Conservation (phyloP, 345 rosid species). For the Syzygium aqueum region DNA sequence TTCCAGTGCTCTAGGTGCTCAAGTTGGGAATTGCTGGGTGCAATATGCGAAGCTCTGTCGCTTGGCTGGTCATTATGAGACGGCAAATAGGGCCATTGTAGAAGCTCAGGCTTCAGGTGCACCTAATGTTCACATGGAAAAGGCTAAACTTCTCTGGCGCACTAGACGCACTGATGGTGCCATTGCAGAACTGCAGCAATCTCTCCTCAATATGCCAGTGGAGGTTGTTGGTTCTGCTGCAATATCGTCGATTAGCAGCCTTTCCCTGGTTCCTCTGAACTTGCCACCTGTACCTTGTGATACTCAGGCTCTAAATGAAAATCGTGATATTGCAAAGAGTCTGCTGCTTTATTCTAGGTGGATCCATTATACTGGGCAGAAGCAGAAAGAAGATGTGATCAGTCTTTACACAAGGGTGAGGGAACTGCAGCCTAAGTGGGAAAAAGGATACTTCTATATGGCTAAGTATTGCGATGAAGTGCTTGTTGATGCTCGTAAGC, state of each 20-base stretch:
- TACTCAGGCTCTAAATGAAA: constrained; percentile 53
- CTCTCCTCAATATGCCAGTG: constrained; percentile 82
- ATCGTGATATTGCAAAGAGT: constrained; percentile 71
- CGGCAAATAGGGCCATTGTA: constrained; percentile 83
- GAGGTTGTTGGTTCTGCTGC: constrained; percentile 70
- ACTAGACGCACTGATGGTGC: constrained; percentile 87
- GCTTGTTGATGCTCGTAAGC: constrained; percentile 87
- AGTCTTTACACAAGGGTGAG: constrained; percentile 75
- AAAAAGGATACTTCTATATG: constrained; percentile 87
- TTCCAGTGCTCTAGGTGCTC: constrained; percentile 76
- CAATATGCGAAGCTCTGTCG: constrained; percentile 99
- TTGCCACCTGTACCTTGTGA: constrained; percentile 45
- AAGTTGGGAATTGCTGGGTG: constrained; percentile 94
- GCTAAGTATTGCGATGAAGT: constrained; percentile 95
- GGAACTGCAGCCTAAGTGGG: constrained; percentile 88
- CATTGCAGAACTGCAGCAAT: constrained; percentile 80
- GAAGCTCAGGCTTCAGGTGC: constrained; percentile 95
- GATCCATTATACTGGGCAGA: constrained; percentile 90
- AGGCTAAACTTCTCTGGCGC: constrained; percentile 95
- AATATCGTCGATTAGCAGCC: constrained; percentile 66
- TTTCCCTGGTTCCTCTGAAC: constrained; percentile 57
- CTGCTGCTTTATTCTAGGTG: constrained; percentile 89
- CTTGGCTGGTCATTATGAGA: constrained; percentile 92
- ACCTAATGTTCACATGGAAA: constrained; percentile 83
- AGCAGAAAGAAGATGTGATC: constrained; percentile 92